phyloP scores from a whole-genome alignment of 441 rosid genomes.

The Jatropha multifida region DNA sequence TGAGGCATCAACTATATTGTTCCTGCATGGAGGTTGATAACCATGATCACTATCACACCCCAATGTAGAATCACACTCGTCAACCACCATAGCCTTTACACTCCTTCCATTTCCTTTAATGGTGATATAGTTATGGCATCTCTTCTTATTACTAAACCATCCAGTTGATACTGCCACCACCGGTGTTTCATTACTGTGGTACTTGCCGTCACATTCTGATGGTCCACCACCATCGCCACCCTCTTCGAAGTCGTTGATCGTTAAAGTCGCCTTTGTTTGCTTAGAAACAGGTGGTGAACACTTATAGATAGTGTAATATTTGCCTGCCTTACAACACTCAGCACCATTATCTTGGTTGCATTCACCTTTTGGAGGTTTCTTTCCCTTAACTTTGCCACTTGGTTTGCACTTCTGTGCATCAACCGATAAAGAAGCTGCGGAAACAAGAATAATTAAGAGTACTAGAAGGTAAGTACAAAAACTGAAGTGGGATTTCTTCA shows the following conservation, averaged over 20 bases:
- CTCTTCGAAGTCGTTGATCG: conserved; percentile 26
- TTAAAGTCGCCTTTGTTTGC: conserved; percentile 27
- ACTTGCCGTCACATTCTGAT: conserved; percentile 32
- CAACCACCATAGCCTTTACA: conserved; percentile 34
- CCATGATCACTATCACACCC: conserved; percentile 34
- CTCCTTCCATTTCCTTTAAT: conserved; percentile 33
- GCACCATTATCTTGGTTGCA: neutral
- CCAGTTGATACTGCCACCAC: conserved; percentile 29
- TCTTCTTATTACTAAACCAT: conserved; percentile 33
- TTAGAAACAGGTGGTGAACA: neutral
- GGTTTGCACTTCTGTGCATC: conserved; percentile 16
- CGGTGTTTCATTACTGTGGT: conserved; percentile 20
- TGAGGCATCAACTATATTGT: conserved; percentile 30
- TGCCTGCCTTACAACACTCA: conserved; percentile 12
- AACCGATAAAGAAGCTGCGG: neutral
- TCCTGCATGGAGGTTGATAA: conserved; percentile 33
- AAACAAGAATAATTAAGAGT: neutral
- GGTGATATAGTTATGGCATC: conserved; percentile 26
- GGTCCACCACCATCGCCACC: conserved; percentile 30
- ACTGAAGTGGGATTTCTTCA: conserved; percentile 2
- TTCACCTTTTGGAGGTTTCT: conserved; percentile 1
- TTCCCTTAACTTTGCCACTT: conserved; percentile 6
- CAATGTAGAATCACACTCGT: conserved; percentile 38
- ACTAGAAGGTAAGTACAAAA: neutral
- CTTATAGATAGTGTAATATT: conserved; percentile 4